Base-by-base conservation (phyloP, 2,329 filamentous ascomycete species). In the Aspergillus luchuensis region DNA sequence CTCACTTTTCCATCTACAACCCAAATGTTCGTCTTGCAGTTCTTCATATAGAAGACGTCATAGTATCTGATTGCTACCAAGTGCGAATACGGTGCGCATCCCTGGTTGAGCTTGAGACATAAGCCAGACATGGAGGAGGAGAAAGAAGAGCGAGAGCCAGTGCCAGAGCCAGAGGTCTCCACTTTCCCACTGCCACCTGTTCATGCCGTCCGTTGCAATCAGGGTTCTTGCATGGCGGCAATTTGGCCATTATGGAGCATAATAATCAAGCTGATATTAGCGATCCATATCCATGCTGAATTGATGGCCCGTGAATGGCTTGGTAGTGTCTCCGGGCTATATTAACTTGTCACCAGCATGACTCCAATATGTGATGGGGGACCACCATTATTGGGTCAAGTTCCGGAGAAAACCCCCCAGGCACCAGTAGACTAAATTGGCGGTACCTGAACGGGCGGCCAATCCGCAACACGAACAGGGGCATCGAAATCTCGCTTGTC, bases 401-500 rank as follows among this genome's bases (percentile, higher is more conserved):
- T 60, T 58, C 61, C 58, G 63, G 63, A 61, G 56, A 59, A 63
- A 62, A 55, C 33, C 41, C 28, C 60, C 54, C 57, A 67, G 63
- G 62, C 66, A 63, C 60, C 65, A 62, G 50, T 57, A 49, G 43
- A 56, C 61, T 58, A 50, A 63, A 57, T 51, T 55, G 59, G 47
- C 57, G 54, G 64, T 68, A 65, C 65, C 66, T 67, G 65, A 67
- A 50, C 39, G 36, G 47, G n/a, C 25, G 4, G 21, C 66, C 67
- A 68, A 69, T 67, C 56, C 63, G n/a, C n/a, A 30, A 19, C 10
- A 5, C 25, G n/a, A 53, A 21, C 28, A 48, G 50, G 49, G 54
- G 48, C 49, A 57, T 64, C 57, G 64, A 69, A 69, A 69, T 67
- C 66, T 69, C 66, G 63, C 67, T 69, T 65, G 62, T 59, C 58